phyloP scores from a whole-genome alignment of 2,329 filamentous ascomycete genomes.

The Dendryphion nanum region DNA sequence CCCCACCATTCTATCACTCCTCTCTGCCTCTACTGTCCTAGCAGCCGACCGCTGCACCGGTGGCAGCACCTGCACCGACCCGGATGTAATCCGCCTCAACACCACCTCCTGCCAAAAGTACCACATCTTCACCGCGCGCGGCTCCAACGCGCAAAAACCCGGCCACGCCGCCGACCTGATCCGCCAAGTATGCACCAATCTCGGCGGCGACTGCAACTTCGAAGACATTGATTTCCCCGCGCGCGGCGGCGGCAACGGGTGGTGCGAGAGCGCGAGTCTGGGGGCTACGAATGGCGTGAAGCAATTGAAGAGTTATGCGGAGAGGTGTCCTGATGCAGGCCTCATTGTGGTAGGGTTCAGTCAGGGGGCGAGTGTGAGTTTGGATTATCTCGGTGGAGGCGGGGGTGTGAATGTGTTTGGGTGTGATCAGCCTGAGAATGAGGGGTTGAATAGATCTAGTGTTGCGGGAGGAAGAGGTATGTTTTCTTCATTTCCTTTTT shows the following conservation, averaged over 20 bases:
- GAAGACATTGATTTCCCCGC: conserved; percentile 12
- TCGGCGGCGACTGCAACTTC: conserved; percentile 20
- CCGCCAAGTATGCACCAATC: conserved; percentile 3
- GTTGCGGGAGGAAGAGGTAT: conserved; percentile 10
- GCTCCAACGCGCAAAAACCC: conserved; percentile 9
- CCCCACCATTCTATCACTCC: too few species aligned
- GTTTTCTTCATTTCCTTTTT: not conserved
- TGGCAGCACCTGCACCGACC: not conserved
- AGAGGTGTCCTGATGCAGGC: conserved; percentile 10
- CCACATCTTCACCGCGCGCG: conserved; percentile 12
- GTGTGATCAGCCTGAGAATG: conserved; percentile 9
- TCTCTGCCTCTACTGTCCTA: too few species aligned
- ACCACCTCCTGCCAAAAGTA: conserved; percentile 8
- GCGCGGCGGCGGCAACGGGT: conserved; percentile 5
- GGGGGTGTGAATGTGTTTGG: conserved; percentile 11
- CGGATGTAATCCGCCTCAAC: conserved; percentile 5
- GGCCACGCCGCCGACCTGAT: conserved; percentile 10
- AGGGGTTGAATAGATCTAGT: conserved; percentile 4
- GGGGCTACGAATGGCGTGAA: conserved; percentile 9
- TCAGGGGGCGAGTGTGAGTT: conserved; percentile 9
- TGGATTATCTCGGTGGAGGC: conserved; percentile 13
- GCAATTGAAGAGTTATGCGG: conserved; percentile 9
- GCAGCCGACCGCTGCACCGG: too few species aligned
- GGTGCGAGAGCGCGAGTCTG: conserved; percentile 10
- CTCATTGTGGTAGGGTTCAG: conserved; percentile 12